phyloP scores from a whole-genome alignment of 2,329 filamentous ascomycete genomes.

The Trichoderma harzianum region DNA sequence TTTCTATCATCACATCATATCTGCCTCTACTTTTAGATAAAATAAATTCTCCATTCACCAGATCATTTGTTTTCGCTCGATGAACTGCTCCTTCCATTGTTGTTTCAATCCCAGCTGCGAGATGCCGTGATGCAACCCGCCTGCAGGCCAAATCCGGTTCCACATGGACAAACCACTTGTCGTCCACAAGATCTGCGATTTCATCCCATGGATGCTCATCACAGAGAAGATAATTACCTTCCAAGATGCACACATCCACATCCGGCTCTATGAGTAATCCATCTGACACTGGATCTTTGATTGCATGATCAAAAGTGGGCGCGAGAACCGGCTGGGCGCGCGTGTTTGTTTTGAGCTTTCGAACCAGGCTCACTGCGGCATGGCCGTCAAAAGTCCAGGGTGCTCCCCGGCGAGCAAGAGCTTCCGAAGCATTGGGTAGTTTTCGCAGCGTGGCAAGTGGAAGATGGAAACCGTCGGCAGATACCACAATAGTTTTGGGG shows the following conservation, averaged over 20 bases:
- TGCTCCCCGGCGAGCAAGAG: slow-evolving; percentile 31
- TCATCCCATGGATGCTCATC: slow-evolving; percentile 33
- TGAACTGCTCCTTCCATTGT: slow-evolving; percentile 63
- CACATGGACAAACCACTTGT: slow-evolving; percentile 40
- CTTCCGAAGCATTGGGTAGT: slow-evolving; percentile 32
- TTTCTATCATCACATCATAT: slow-evolving; percentile 28
- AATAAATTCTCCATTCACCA: slow-evolving; percentile 78
- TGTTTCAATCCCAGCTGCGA: slow-evolving; percentile 39
- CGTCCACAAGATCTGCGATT: slow-evolving; percentile 36
- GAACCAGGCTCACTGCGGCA: slow-evolving; percentile 23
- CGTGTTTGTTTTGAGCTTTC: slow-evolving; percentile 18
- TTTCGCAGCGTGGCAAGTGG: slow-evolving; percentile 25
- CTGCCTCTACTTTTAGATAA: slow-evolving; percentile 36
- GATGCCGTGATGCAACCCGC: slow-evolving; percentile 39
- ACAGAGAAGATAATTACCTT: slow-evolving; percentile 58
- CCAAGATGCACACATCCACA: slow-evolving; percentile 63
- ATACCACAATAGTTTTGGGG: slow-evolving; percentile 26
- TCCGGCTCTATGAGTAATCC: slow-evolving; percentile 59
- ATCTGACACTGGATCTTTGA: slow-evolving; percentile 66
- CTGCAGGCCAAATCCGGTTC: slow-evolving; percentile 34
- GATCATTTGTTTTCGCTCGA: slow-evolving; percentile 74
- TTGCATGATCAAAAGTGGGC: slow-evolving; percentile 70
- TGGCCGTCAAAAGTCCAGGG: slow-evolving; percentile 34
- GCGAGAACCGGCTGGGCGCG: slow-evolving; percentile 41
- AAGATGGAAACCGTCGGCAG: slow-evolving; percentile 31